Conservation (phyloP, 106 monocot species). For the Alisma plantagoaquatica region DNA sequence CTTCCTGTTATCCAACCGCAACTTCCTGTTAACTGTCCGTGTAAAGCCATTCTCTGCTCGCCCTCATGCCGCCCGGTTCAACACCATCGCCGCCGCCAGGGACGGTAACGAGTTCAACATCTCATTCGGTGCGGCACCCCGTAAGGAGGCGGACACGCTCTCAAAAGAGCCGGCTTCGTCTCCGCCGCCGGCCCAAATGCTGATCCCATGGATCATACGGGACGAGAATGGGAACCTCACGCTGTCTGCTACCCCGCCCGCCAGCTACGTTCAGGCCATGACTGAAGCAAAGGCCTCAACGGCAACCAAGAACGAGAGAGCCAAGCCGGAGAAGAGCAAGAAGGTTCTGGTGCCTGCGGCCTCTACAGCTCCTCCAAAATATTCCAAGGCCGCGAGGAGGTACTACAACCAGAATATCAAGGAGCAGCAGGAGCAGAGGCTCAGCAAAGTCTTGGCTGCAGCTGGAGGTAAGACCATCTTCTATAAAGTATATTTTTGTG, state of each 20-base stretch:
- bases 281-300: constrained; percentile 27
- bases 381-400: constrained; percentile 95
- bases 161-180: constrained; percentile 24
- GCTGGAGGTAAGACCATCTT: constrained; percentile 89
- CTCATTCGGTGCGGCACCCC: constrained; percentile 32
- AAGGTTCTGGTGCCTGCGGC: constrained; percentile 8
- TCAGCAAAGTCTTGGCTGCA: constrained; percentile 76
- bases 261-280: constrained; percentile 54
- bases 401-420: constrained; percentile 77
- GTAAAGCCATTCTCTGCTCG: too few relatives aligned
- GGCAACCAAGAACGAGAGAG: constrained; percentile 22
- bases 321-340: constrained; percentile 1
- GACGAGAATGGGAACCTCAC: constrained; percentile 45
- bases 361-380: constrained; percentile 30
- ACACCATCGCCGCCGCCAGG: too few relatives aligned
- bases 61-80: too few relatives aligned
- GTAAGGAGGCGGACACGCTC: not conserved
- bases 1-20: too few relatives aligned
- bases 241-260: constrained; percentile 53
- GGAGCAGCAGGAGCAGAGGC: constrained; percentile 70
- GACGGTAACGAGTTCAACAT: constrained; percentile 57
- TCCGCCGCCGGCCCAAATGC: constrained; percentile 6
- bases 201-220: constrained; percentile 71
- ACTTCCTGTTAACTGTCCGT: too few relatives aligned
- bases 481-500: too few relatives aligned